A percentile compares a stretch with the other conserved stretches of the same genome.
Conservation (phyloP, 2,329 filamentous ascomycete genomes). For the Elsinoe perseae region DNA sequence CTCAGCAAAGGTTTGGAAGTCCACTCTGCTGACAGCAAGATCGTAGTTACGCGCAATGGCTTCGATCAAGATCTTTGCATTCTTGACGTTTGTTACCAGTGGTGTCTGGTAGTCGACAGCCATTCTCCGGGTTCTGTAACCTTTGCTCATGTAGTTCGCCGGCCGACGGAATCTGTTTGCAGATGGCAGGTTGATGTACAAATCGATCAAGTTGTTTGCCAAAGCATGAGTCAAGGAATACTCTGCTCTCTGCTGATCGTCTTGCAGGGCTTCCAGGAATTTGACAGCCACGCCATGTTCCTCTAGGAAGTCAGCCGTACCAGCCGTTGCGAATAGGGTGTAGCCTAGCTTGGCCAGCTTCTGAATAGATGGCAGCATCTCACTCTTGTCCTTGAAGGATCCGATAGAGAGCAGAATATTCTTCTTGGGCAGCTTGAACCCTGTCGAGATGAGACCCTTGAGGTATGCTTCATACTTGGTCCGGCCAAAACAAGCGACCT, state of each 20-base stretch:
- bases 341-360: constrained; percentile 87
- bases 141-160: constrained; percentile 97
- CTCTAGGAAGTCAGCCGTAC: constrained; percentile 92
- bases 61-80: constrained; percentile 93
- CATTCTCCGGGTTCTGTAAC: constrained; percentile 94
- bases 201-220: constrained; percentile 93
- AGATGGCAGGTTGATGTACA: constrained; percentile 99
- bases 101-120: constrained; percentile 97
- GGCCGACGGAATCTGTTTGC: constrained; percentile 95
- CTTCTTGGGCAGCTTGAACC: constrained; percentile 91
- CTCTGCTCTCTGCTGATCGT: constrained; percentile 82
- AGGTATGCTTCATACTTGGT: constrained; percentile 98
- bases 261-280: constrained; percentile 77
- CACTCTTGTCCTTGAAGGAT: constrained; percentile 94
- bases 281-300: constrained; percentile 88
- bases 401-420: constrained; percentile 94
- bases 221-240: constrained; percentile 96
- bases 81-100: constrained; percentile 97
- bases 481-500: constrained; percentile 90
- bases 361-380: constrained; percentile 87
- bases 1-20: constrained; percentile 73
- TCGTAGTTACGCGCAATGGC: constrained; percentile 85
- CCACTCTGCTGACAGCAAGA: constrained; percentile 71
- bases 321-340: constrained; percentile 91
- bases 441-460: constrained; percentile 90